These are phyloP conservation scores for Amanita rubescens DNA, from an alignment of 768 basidiomycete species.

Conservation along the genomic window DNA sequence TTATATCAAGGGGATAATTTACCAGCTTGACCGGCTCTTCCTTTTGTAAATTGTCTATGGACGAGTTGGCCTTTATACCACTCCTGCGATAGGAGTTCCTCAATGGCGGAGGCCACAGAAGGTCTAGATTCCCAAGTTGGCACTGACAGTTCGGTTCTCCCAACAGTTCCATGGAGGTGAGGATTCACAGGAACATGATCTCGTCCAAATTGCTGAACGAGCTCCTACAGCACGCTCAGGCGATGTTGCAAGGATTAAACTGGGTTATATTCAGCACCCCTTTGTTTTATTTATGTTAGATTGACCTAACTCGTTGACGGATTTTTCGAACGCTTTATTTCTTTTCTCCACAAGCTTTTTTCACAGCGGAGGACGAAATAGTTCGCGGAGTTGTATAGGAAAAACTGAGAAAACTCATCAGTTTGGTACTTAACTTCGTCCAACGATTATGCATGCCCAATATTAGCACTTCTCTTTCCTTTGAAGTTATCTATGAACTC, in stretches of 20 bases:
- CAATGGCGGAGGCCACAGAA: conserved; percentile 49
- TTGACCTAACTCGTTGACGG: conserved; percentile 57
- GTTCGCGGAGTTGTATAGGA: conserved; percentile 25
- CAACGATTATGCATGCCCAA: conserved; percentile 18
- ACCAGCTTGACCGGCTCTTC: conserved; percentile 49
- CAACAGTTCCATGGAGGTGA: conserved; percentile 10
- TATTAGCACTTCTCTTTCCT: conserved; percentile 24
- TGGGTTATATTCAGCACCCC: conserved; percentile 19
- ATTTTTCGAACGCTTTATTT: conserved; percentile 54
- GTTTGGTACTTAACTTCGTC: not conserved
- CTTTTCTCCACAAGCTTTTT: conserved; percentile 67
- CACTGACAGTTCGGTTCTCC: conserved; percentile 17
- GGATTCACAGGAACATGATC: conserved; percentile 71
- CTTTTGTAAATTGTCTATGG: conserved; percentile 44
- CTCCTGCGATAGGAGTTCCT: conserved; percentile 45
- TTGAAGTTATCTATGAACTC: conserved; percentile 32
- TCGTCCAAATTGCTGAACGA: conserved; percentile 60
- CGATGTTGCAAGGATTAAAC: conserved; percentile 50
- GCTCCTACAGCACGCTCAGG: conserved; percentile 52
- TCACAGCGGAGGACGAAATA: conserved; percentile 49
- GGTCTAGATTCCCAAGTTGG: conserved; percentile 46
- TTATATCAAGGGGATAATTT: conserved; percentile 5
- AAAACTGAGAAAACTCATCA: conserved; percentile 14
- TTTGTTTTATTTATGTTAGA: not conserved
- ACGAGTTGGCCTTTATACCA: conserved; percentile 73